Evolutionary conservation across 2,329 filamentous ascomycete species (phyloP).

Genomic region (Bisporella sp.): DNA sequence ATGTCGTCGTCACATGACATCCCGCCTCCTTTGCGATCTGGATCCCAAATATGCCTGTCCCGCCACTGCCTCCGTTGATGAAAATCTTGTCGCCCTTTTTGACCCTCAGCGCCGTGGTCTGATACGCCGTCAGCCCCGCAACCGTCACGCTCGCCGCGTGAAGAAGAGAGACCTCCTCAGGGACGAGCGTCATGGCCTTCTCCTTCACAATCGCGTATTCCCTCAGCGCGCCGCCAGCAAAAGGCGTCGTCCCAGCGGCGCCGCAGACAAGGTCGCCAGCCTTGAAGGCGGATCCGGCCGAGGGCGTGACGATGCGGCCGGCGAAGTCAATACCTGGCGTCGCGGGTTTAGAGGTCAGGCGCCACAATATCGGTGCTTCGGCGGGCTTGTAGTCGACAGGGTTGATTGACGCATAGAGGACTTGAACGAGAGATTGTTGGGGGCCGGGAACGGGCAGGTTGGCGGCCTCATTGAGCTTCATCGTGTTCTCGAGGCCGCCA

Average conservation of each 20-base stretch:
- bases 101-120: slow-evolving; percentile 35
- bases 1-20: slow-evolving; percentile 51
- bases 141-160: slow-evolving; percentile 10
- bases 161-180: slow-evolving; percentile 12
- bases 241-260: slow-evolving; percentile 1
- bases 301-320: slow-evolving; percentile 12
- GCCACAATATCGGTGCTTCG: slow-evolving; percentile 38
- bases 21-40: slow-evolving; percentile 57
- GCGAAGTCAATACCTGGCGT: slow-evolving; percentile 30
- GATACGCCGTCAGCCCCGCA: slow-evolving; percentile 16
- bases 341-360: slow-evolving; percentile 34
- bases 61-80: slow-evolving; percentile 59
- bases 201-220: slow-evolving; percentile 8
- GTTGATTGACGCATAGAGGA: slow-evolving; percentile 9
- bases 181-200: slow-evolving; percentile 1
- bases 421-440: slow-evolving; percentile 7
- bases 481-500: slow-evolving; percentile 7
- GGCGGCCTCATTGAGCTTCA: slow-evolving; percentile 5
- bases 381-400: slow-evolving; percentile 53
- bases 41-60: slow-evolving; percentile 51
- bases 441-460: slow-evolving; percentile 2
- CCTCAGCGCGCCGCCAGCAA: slow-evolving; percentile 9
- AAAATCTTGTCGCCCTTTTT: slow-evolving; percentile 49
- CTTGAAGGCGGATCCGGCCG: slow-evolving; percentile 7
- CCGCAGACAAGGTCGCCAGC: slow-evolving; percentile 31